Percentiles rank a stretch among this genome's conserved stretches.
phyloP scores from a whole-genome alignment of 2,329 filamentous ascomycete genomes.

The Apiospora aurea region DNA sequence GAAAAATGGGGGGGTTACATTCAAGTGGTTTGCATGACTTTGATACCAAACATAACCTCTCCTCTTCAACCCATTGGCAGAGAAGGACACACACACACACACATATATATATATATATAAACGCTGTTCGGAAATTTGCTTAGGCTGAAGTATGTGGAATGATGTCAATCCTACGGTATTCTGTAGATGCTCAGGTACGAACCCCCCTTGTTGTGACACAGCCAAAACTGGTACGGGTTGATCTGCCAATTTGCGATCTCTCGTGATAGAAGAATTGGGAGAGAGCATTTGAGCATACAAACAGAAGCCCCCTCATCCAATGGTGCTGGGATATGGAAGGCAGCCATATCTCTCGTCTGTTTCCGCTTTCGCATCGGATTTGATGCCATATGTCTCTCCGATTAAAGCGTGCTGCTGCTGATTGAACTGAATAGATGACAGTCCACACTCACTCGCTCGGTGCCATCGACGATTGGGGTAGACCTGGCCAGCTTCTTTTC shows the following conservation, averaged over 20 bases:
- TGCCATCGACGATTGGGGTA: background rate
- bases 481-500: no score
- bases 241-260: background rate
- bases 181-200: background rate
- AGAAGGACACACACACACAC: no score
- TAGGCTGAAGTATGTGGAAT: background rate
- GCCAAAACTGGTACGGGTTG: no score
- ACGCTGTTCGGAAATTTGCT: background rate
- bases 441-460: background rate
- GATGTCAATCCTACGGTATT: background rate
- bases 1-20: slow-evolving; percentile 6
- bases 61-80: background rate
- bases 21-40: slow-evolving; percentile 15
- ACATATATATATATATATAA: background rate
- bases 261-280: background rate
- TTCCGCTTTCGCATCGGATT: background rate
- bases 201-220: background rate
- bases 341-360: background rate
- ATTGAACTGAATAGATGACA: background rate
- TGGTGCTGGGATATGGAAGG: no score
- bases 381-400: background rate
- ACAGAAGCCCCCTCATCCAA: no score
- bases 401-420: background rate
- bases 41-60: slow-evolving; percentile 12
- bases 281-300: background rate